A percentile compares a stretch with the other conserved stretches of the same genome.
Conservation (phyloP, 2,329 filamentous ascomycete species). For the Apiospora rasikravindrae region DNA sequence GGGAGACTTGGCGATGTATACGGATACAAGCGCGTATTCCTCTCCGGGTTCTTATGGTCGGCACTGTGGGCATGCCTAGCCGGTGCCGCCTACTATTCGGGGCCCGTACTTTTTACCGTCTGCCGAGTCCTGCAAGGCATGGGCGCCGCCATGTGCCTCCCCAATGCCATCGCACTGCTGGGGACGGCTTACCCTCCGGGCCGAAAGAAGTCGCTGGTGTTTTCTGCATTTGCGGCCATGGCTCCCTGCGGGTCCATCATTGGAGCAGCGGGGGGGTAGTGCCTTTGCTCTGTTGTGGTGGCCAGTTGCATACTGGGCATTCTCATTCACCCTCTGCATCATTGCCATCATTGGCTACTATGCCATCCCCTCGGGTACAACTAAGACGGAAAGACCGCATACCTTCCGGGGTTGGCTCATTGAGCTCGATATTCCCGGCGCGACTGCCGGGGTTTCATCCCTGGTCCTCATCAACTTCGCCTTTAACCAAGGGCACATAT, state of each 20-base stretch:
- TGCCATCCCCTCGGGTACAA: constrained; percentile 41
- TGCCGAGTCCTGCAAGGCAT: constrained; percentile 63
- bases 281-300: constrained; percentile 50
- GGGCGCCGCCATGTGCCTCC: constrained; percentile 66
- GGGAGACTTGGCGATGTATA: constrained; percentile 63
- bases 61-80: constrained; percentile 56
- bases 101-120: constrained; percentile 47
- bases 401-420: constrained; percentile 29
- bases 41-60: constrained; percentile 61
- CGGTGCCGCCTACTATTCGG: constrained; percentile 49
- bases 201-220: constrained; percentile 63
- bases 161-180: constrained; percentile 68
- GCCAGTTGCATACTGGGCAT: constrained; percentile 54
- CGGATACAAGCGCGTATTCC: constrained; percentile 60
- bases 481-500: constrained; percentile 68
- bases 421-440: constrained; percentile 47
- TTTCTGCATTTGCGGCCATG: constrained; percentile 55
- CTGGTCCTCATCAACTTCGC: constrained; percentile 70
- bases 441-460: constrained; percentile 53
- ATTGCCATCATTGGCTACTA: constrained; percentile 40
- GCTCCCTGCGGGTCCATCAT: constrained; percentile 52
- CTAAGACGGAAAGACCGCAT: constrained; percentile 26
- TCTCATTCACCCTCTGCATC: constrained; percentile 42
- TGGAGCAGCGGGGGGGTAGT: constrained; percentile 46
- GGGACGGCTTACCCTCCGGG: constrained; percentile 63